Conservation (phyloP, 1,284 basidiomycete species). For the Austroboletus novae-zelandiae region DNA sequence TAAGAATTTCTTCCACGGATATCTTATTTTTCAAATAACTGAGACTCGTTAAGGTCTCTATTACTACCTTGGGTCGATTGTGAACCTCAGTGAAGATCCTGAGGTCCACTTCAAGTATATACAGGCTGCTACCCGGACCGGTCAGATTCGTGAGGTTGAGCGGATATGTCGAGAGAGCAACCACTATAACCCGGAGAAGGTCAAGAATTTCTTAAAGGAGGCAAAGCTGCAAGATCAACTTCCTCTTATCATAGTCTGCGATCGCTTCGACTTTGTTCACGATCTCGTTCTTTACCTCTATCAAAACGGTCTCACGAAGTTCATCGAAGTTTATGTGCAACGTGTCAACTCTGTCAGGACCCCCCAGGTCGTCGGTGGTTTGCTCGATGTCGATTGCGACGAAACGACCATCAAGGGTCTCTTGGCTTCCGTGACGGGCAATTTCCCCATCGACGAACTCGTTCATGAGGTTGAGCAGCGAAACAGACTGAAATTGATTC, state of each 20-base stretch:
- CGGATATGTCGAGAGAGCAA: constrained; percentile 98
- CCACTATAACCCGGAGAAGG: constrained; percentile 98
- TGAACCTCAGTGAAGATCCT: constrained; percentile 94
- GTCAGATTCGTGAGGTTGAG: constrained; percentile 98
- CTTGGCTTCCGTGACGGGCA: constrained; percentile 91
- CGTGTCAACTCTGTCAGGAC: constrained; percentile 96
- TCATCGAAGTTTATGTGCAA: constrained; percentile 99
- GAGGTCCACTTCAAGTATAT: constrained; percentile 99
- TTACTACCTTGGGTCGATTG: constrained; percentile 96
- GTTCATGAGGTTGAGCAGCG: constrained; percentile 97
- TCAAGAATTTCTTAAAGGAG: constrained; percentile 99
- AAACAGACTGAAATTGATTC: constrained; percentile 94
- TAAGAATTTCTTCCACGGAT: constrained; percentile 15
- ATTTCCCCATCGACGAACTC: constrained; percentile 97
- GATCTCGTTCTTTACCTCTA: constrained; percentile 98
- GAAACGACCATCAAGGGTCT: constrained; percentile 95
- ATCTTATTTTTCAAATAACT: constrained; percentile 1
- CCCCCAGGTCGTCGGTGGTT: constrained; percentile 96
- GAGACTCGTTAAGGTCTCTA: constrained; percentile 69
- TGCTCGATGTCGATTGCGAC: constrained; percentile 98
- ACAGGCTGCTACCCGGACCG: constrained; percentile 97
- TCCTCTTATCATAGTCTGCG: constrained; percentile 99
- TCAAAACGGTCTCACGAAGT: constrained; percentile 95
- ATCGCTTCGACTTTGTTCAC: constrained; percentile 99
- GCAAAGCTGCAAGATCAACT: constrained; percentile 96